Conservation (phyloP, 1,284 basidiomycete species). For the Fistulinella cinereoalba region DNA sequence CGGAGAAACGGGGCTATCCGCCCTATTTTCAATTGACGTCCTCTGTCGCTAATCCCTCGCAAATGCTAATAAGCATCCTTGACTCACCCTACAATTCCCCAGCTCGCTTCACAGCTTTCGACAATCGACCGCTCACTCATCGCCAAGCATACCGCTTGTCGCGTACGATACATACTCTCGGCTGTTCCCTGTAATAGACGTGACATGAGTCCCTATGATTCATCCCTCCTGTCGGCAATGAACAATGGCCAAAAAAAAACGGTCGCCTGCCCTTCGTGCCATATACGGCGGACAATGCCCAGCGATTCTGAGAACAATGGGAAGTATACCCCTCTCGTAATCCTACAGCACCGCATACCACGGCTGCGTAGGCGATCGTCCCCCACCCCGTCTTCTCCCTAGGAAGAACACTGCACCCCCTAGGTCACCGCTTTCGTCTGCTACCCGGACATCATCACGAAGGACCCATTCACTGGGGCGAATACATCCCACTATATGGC, state of each 20-base stretch:
- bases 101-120: constrained; percentile 41
- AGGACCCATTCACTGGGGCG: too few relatives aligned
- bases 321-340: not conserved
- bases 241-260: constrained; percentile 15
- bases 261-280: constrained; percentile 5
- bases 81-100: too few relatives aligned
- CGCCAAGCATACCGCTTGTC: constrained; percentile 38
- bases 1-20: constrained; percentile 24
- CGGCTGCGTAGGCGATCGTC: constrained; percentile 13
- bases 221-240: not conserved
- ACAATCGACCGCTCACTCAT: constrained; percentile 44
- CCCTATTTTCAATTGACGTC: not conserved
- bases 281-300: constrained; percentile 25
- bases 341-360: constrained; percentile 9
- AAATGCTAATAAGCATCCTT: too few relatives aligned
- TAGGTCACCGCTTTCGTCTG: constrained; percentile 1
- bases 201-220: not conserved
- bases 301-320: constrained; percentile 13
- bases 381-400: not conserved
- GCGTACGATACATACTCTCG: constrained; percentile 34
- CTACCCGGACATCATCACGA: constrained; percentile 2
- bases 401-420: too few relatives aligned
- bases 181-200: constrained; percentile 20
- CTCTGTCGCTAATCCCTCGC: constrained; percentile 4
- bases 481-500: constrained; percentile 6